Percentiles rank a stretch among this genome's conserved stretches.
These are phyloP conservation scores for Magnaporthiopsis rhizophila DNA, from an alignment of 2,329 filamentous ascomycete species.

Conservation along the genomic window DNA sequence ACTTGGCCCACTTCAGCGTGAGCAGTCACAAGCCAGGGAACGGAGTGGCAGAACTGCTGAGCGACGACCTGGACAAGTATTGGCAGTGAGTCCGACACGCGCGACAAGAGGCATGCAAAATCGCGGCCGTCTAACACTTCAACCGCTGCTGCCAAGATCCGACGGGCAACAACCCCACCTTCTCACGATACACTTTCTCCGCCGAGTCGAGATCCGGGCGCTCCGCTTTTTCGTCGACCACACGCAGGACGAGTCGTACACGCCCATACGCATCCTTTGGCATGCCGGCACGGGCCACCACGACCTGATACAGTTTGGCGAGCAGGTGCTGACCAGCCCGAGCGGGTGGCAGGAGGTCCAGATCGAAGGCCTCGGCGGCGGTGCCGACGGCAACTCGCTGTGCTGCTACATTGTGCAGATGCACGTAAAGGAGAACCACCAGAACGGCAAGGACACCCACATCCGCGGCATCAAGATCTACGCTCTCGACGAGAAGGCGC, in stretches of 20 bases:
- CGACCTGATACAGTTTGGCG: constrained; percentile 80
- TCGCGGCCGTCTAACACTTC: neutral
- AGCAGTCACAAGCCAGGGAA: constrained; percentile 75
- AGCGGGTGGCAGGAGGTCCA: constrained; percentile 88
- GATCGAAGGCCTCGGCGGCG: constrained; percentile 43
- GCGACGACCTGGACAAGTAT: constrained; percentile 63
- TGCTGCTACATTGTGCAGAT: constrained; percentile 87
- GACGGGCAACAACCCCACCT: constrained; percentile 79
- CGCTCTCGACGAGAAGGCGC: constrained; percentile 44
- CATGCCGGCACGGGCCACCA: constrained; percentile 86
- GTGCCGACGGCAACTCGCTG: constrained; percentile 63
- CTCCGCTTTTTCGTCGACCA: constrained; percentile 87
- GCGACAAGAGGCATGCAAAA: neutral
- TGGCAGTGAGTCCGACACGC: constrained; percentile 57
- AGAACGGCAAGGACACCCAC: constrained; percentile 99
- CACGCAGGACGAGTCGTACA: constrained; percentile 89
- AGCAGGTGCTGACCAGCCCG: constrained; percentile 69
- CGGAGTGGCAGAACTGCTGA: constrained; percentile 67
- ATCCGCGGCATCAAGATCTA: constrained; percentile 87
- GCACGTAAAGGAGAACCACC: constrained; percentile 89
- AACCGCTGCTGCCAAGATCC: constrained; percentile 39
- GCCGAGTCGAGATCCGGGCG: constrained; percentile 68
- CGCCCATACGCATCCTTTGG: constrained; percentile 85
- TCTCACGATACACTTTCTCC: constrained; percentile 75
- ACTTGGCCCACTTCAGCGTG: constrained; percentile 75